Percentiles rank a stretch among this genome's conserved stretches.
phyloP scores from a whole-genome alignment of 306 rosid species.

The Prunus mongolica region DNA sequence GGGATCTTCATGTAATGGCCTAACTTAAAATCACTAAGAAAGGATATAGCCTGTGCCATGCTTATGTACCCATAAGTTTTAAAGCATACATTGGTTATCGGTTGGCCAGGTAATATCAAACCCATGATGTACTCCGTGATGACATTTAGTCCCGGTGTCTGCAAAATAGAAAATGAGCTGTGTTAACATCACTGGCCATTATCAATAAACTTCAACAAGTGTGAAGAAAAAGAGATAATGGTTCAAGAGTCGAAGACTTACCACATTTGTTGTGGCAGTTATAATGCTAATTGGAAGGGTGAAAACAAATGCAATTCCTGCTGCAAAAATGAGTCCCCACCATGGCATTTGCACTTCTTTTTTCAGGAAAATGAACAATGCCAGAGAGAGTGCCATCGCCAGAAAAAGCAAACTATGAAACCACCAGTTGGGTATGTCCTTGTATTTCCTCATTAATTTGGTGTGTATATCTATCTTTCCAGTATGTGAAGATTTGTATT shows the following conservation, averaged over 20 bases:
- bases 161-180: neutral
- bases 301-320: slow-evolving; percentile 32
- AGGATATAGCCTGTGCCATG: slow-evolving; percentile 66
- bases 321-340: slow-evolving; percentile 72
- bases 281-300: slow-evolving; percentile 62
- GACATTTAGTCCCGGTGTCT: slow-evolving; percentile 63
- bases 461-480: slow-evolving; percentile 58
- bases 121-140: slow-evolving; percentile 69
- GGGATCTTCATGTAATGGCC: slow-evolving; percentile 78
- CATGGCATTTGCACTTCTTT: slow-evolving; percentile 62
- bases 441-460: slow-evolving; percentile 60
- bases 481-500: slow-evolving; percentile 34
- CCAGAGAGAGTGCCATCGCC: slow-evolving; percentile 40
- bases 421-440: slow-evolving; percentile 67
- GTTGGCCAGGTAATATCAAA: slow-evolving; percentile 56
- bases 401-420: slow-evolving; percentile 38
- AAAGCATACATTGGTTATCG: slow-evolving; percentile 73
- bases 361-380: slow-evolving; percentile 36
- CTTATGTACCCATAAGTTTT: slow-evolving; percentile 69
- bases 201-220: neutral
- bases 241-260: neutral
- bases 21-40: slow-evolving; percentile 60
- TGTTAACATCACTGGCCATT: neutral
- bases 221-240: neutral
- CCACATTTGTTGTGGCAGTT: slow-evolving; percentile 63